These are phyloP conservation scores for Tetracladium setigerum DNA, from an alignment of 495 filamentous ascomycete genomes.

Conservation along the genomic window DNA sequence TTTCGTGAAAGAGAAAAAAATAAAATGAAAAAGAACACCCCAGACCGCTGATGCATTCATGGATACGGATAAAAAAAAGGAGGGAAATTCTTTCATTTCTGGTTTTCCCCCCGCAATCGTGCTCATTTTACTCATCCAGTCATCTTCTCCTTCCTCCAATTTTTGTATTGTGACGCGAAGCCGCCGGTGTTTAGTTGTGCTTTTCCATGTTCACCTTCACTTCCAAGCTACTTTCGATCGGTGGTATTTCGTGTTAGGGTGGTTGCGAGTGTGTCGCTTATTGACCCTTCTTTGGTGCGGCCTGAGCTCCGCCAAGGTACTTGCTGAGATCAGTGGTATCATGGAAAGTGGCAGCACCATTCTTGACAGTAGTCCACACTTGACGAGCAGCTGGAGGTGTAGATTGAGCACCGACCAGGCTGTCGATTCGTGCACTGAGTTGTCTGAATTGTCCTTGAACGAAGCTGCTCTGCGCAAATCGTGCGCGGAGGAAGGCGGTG, in stretches of 20 bases:
- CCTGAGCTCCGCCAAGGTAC: constrained; percentile 15
- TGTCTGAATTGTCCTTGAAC: constrained; percentile 73
- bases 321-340: constrained; percentile 58
- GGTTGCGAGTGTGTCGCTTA: constrained; percentile 4
- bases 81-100: too few relatives aligned
- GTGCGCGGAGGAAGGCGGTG: constrained; percentile 83
- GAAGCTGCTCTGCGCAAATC: constrained; percentile 85
- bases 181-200: too few relatives aligned
- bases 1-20: too few relatives aligned
- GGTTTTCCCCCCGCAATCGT: too few relatives aligned
- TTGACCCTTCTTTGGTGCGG: constrained; percentile 20
- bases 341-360: constrained; percentile 58
- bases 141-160: neutral
- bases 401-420: constrained; percentile 73
- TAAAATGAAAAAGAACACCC: too few relatives aligned
- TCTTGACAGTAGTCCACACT: constrained; percentile 79
- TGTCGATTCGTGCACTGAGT: constrained; percentile 68
- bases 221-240: too few relatives aligned
- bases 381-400: constrained; percentile 78
- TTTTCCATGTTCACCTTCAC: too few relatives aligned
- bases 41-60: too few relatives aligned
- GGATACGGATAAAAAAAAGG: too few relatives aligned
- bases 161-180: neutral
- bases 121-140: neutral
- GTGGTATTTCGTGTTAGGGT: neutral